These are phyloP conservation scores for Polyporus tsugae DNA, from an alignment of 1,284 basidiomycete genomes.

Conservation along the genomic window DNA sequence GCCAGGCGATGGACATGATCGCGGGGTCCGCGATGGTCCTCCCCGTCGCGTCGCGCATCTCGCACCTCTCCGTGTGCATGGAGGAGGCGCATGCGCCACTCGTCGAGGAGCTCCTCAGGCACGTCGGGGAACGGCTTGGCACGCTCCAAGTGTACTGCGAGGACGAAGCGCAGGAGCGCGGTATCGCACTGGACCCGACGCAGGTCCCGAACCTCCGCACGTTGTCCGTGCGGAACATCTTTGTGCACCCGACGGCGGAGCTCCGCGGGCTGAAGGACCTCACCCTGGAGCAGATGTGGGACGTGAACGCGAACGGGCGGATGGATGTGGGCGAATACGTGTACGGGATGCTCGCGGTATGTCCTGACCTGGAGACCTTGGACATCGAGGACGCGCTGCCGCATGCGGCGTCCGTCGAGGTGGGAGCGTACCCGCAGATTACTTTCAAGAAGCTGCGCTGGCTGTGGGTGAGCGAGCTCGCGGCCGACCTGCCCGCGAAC, in stretches of 20 bases:
- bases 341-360: slow-evolving; percentile 17
- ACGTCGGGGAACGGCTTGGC: slow-evolving; percentile 7
- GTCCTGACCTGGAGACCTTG: slow-evolving; percentile 15
- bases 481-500: slow-evolving; percentile 18
- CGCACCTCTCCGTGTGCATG: slow-evolving; percentile 7
- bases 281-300: slow-evolving; percentile 9
- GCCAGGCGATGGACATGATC: slow-evolving; percentile 13
- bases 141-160: slow-evolving; percentile 13
- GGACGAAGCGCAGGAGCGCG: not conserved
- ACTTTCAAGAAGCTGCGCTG: slow-evolving; percentile 14
- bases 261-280: slow-evolving; percentile 7
- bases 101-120: slow-evolving; percentile 7
- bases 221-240: slow-evolving; percentile 10
- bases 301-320: not conserved
- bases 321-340: slow-evolving; percentile 1
- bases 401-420: not conserved
- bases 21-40: slow-evolving; percentile 15
- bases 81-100: slow-evolving; percentile 11
- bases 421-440: not conserved
- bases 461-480: slow-evolving; percentile 16
- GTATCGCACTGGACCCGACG: slow-evolving; percentile 5
- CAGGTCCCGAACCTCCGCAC: slow-evolving; percentile 7
- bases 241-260: slow-evolving; percentile 8
- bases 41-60: slow-evolving; percentile 11
- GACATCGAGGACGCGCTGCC: slow-evolving; percentile 16